Evolutionary conservation across 352 stramenopile genomes (phyloP), one percentile per base, ranked within the genome.

Genomic region (Phytophthora megakarya): DNA sequence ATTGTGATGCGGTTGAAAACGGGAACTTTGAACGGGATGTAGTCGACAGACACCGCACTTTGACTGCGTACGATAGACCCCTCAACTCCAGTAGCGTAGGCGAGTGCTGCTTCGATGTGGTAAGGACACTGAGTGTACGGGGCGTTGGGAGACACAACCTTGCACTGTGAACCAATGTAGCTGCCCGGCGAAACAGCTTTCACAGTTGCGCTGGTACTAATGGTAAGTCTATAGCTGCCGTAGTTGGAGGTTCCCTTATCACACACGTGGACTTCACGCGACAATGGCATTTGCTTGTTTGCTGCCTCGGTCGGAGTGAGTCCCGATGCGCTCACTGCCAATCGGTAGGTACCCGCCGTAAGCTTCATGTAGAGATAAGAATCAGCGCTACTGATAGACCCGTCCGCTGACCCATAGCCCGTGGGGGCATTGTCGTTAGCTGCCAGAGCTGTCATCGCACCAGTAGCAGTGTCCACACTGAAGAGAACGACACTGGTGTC

Each of bases 111-210:
- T 58, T 92, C 83, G 6, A 38, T 68, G 66, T 92, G 81, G 67
- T 92, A 92, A 21, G 57, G 37, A 12, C 83, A 92, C 28, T 62
- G 33, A 1, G 16, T 54, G 65, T 86, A 92, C 25, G 81, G 70
- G 16, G 68, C 65, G 9, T 35, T 73, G 10, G 61, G 51, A 58
- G 48, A 54, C 3, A 64, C 52, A 16, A 65, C 50, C 1, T 59
- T 49, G 56, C 83, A 92, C 30, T 92, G 81, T 22, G 67, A 84
- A 38, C 81, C 83, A 43, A 92, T 90, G 75, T 90, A 90, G 45
- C 56, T 80, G 15, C 66, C 67, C 1, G 77, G 77, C 1, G 65
- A 53, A 11, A 39, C 51, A 13, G 76, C 76, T 6, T 56, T 67
- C 26, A 90, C 58, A 1, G 56, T 52, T 3, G 65, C 67, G 0